phyloP scores from a whole-genome alignment of 768 basidiomycete genomes.

The Macrolepiota albuminosa region DNA sequence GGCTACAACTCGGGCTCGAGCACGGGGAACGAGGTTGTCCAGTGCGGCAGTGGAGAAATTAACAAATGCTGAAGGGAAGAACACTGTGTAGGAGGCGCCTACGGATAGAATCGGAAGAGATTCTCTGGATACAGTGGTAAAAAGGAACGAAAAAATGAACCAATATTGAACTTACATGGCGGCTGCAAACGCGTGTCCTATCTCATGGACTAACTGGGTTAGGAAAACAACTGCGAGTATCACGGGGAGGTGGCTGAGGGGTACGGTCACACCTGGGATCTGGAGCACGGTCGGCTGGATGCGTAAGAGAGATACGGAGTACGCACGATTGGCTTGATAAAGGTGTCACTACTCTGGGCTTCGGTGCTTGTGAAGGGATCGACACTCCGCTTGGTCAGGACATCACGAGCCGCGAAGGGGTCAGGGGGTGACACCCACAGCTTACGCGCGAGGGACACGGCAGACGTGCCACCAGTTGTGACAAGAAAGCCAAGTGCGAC shows the following conservation, averaged over 20 bases:
- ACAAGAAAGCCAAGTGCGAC: constrained; percentile 33
- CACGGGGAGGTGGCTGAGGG: constrained; percentile 63
- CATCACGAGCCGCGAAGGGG: not conserved
- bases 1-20: constrained; percentile 58
- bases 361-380: not conserved
- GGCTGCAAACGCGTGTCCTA: constrained; percentile 74
- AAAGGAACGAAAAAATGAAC: not conserved
- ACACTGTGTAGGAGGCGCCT: constrained; percentile 55
- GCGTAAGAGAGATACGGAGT: not conserved
- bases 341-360: not conserved
- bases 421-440: not conserved
- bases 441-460: constrained; percentile 8
- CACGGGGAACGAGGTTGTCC: constrained; percentile 32
- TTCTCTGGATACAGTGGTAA: constrained; percentile 40
- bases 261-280: constrained; percentile 84
- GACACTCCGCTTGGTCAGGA: constrained; percentile 8
- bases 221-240: constrained; percentile 58
- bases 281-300: constrained; percentile 20
- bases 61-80: constrained; percentile 76
- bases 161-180: constrained; percentile 50
- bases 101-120: constrained; percentile 55
- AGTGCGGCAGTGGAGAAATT: constrained; percentile 43
- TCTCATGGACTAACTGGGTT: constrained; percentile 73
- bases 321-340: constrained; percentile 30
- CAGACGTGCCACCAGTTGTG: constrained; percentile 25